Percentiles rank a stretch among this genome's conserved stretches.
These are phyloP conservation scores for Globisporangium nodosum DNA, from an alignment of 352 stramenopile species.

Conservation along the genomic window DNA sequence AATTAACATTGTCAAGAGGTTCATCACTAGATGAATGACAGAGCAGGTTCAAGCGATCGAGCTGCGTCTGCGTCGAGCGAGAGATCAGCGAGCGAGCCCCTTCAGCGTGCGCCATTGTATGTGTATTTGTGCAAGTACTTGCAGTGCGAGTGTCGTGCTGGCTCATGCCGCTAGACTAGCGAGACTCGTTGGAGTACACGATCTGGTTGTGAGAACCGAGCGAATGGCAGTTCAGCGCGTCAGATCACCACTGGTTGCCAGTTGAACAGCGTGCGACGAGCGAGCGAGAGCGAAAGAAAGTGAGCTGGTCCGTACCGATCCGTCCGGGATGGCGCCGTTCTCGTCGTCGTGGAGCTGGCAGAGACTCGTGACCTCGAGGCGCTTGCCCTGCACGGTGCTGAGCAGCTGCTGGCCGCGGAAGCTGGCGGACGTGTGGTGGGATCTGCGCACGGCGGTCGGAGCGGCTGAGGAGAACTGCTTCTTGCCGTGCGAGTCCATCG, in stretches of 20 bases:
- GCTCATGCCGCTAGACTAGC: no score
- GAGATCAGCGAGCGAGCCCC: no score
- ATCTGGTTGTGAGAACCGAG: not conserved
- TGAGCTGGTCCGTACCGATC: conserved; percentile 23
- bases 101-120: no score
- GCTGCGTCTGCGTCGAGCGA: no score
- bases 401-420: conserved; percentile 70
- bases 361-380: conserved; percentile 64
- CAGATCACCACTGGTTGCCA: not conserved
- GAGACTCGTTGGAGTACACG: no score
- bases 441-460: conserved; percentile 28
- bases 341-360: conserved; percentile 61
- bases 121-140: no score
- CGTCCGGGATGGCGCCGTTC: conserved; percentile 33
- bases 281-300: not conserved
- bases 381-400: conserved; percentile 62
- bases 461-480: conserved; percentile 57
- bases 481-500: conserved; percentile 53
- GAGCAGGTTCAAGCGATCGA: no score
- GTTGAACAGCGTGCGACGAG: no score
- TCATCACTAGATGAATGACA: no score
- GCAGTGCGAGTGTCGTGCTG: no score
- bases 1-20: no score
- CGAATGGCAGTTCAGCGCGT: not conserved
- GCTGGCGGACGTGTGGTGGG: conserved; percentile 47